Conservation (phyloP, 495 filamentous ascomycete genomes). For the Penicillium canescens region DNA sequence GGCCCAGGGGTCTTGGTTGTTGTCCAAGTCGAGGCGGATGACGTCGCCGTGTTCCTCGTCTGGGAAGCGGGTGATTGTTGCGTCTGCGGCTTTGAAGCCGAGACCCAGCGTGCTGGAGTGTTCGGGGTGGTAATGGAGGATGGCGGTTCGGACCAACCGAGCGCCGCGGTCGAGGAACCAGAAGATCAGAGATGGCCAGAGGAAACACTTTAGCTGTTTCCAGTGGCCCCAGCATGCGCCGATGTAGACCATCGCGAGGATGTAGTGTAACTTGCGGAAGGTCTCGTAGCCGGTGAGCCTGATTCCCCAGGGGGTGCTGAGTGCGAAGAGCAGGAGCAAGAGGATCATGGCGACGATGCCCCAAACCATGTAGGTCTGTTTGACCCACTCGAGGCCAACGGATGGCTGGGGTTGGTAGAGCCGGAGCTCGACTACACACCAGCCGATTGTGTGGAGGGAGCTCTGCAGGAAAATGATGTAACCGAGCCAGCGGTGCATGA, state of each 20-base stretch:
- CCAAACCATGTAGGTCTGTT: constrained; percentile 61
- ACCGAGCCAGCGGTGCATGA: constrained; percentile 66
- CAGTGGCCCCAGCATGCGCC: constrained; percentile 71
- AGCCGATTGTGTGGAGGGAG: constrained; percentile 63
- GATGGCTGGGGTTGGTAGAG: constrained; percentile 66
- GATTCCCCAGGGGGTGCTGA: constrained; percentile 56
- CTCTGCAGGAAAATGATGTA: constrained; percentile 63
- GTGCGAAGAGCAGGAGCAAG: constrained; percentile 52
- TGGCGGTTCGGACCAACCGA: constrained; percentile 47
- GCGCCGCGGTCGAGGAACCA: constrained; percentile 56
- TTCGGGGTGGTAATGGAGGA: constrained; percentile 51
- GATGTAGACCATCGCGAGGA: constrained; percentile 64
- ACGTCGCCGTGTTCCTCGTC: constrained; percentile 54
- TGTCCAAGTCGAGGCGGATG: constrained; percentile 55
- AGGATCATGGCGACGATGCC: constrained; percentile 64
- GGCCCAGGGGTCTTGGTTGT: constrained; percentile 56
- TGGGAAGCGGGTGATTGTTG: constrained; percentile 45
- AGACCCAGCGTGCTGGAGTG: constrained; percentile 33
- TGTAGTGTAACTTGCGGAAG: constrained; percentile 64
- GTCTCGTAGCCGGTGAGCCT: constrained; percentile 65
- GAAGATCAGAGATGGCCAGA: constrained; percentile 60
- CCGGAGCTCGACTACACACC: constrained; percentile 59
- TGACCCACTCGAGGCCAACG: constrained; percentile 50
- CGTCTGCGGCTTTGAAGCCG: constrained; percentile 47
- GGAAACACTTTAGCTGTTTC: constrained; percentile 58